A percentile compares a stretch with the other conserved stretches of the same genome.
phyloP scores from a whole-genome alignment of 139 green algal genomes.

The Tetraselmis striata region DNA sequence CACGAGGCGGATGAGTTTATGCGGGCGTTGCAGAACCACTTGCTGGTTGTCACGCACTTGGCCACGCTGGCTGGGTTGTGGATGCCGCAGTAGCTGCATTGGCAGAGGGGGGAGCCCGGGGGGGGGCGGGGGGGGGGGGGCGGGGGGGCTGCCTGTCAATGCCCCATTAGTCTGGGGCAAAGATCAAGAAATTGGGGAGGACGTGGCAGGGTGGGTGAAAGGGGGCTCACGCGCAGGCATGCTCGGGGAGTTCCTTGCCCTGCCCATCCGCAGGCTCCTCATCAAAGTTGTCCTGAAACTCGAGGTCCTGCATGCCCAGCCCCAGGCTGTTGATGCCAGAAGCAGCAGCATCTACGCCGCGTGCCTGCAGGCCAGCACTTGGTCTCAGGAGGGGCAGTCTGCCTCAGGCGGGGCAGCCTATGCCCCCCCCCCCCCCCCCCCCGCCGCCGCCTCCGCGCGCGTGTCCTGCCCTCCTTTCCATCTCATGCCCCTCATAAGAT shows the following conservation, averaged over 20 bases:
- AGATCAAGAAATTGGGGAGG: neutral
- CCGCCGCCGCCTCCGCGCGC: no score
- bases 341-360: no score
- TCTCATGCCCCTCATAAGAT: no score
- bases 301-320: conserved; percentile 6
- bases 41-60: conserved; percentile 79
- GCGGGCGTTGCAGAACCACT: conserved; percentile 87
- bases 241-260: conserved; percentile 43
- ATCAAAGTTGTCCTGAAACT: conserved; percentile 35
- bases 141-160: neutral
- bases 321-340: neutral
- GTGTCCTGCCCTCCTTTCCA: no score
- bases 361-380: no score
- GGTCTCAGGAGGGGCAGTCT: no score
- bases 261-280: conserved; percentile 24
- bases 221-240: conserved; percentile 53
- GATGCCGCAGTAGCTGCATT: conserved; percentile 88
- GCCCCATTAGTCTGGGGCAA: neutral
- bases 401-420: no score
- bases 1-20: conserved; percentile 64
- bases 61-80: conserved; percentile 82
- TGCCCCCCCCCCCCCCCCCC: no score
- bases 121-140: neutral
- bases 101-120: neutral
- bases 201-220: neutral